Conservation (phyloP, 305 asterid species). For the Solanum chacoense region DNA sequence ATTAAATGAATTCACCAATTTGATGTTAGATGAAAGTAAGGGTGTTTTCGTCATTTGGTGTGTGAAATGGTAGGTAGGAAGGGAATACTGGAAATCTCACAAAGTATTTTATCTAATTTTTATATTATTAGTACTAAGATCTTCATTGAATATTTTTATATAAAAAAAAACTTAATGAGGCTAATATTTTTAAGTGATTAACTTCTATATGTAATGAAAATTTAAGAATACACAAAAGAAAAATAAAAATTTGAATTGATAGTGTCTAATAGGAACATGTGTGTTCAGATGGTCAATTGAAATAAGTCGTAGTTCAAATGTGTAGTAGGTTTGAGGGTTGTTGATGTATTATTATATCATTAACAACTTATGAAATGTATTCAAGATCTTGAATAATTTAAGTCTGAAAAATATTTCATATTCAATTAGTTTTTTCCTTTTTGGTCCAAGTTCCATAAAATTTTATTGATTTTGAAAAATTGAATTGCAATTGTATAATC, state of each 20-base stretch:
- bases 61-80: background rate
- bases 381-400: background rate
- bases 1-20: background rate
- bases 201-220: background rate
- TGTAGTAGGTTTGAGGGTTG: background rate
- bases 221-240: background rate
- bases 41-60: background rate
- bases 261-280: background rate
- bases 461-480: background rate
- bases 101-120: background rate
- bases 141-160: background rate
- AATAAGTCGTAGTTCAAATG: background rate
- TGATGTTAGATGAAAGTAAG: background rate
- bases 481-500: background rate
- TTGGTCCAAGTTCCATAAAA: background rate
- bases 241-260: background rate
- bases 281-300: background rate
- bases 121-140: background rate
- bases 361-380: background rate
- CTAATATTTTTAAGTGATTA: background rate
- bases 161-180: background rate
- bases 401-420: background rate
- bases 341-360: too few relatives aligned
- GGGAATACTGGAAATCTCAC: background rate
- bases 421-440: background rate